Evolutionary conservation across 2,329 filamentous ascomycete species (phyloP).

Genomic region (Aschersonia sp.): DNA sequence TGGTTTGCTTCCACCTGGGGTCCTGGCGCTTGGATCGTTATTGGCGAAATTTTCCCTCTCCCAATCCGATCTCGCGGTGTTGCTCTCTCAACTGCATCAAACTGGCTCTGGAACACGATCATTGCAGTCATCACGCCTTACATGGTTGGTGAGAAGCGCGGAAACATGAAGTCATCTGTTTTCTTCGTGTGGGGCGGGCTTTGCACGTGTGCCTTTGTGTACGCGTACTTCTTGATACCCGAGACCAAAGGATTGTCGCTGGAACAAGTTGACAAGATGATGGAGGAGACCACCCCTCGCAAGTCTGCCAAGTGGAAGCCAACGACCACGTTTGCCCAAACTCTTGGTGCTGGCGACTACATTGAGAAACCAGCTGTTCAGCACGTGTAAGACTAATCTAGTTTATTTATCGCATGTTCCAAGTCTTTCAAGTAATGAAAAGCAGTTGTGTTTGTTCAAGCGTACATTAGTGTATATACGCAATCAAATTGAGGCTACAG

Average conservation of each 20-base stretch:
- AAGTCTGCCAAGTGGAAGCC: conserved; percentile 67
- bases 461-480: no score
- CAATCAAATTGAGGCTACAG: no score
- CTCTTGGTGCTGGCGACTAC: conserved; percentile 13
- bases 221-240: conserved; percentile 60
- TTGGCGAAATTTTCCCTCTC: conserved; percentile 82
- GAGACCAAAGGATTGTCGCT: conserved; percentile 66
- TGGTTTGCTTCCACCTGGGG: conserved; percentile 87
- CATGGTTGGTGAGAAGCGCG: conserved; percentile 46
- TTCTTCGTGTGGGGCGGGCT: conserved; percentile 66
- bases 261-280: conserved; percentile 75
- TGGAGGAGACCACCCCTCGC: conserved; percentile 70
- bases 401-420: no score
- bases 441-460: no score
- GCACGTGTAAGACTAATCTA: neutral
- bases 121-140: conserved; percentile 59
- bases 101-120: conserved; percentile 83
- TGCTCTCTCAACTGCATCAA: conserved; percentile 71
- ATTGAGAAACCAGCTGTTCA: conserved; percentile 14
- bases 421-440: no score
- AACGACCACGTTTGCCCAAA: conserved; percentile 50
- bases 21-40: conserved; percentile 66
- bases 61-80: conserved; percentile 82
- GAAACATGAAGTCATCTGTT: conserved; percentile 53
- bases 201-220: conserved; percentile 44